Conservation (phyloP, 2,329 filamentous ascomycete species). For the Aspergillus persii region DNA sequence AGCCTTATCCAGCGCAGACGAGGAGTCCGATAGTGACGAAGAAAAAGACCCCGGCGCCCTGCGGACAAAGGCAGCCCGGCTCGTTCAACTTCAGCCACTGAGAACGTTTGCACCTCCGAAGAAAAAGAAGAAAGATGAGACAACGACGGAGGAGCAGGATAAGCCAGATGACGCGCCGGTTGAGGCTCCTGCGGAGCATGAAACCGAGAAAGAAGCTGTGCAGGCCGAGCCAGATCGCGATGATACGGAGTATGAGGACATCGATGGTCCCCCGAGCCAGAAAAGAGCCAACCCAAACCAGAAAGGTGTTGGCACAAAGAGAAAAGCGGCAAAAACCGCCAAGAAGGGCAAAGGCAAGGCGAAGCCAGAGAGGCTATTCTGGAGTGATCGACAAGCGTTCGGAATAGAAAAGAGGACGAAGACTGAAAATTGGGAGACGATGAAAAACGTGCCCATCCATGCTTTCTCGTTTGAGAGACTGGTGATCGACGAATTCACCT, state of each 20-base stretch:
- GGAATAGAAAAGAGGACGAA: conserved; percentile 13
- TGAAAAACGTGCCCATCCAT: conserved; percentile 50
- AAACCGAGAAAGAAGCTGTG: neutral
- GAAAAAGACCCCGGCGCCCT: conserved; percentile 16
- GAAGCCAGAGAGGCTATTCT: neutral
- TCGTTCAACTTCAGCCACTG: conserved; percentile 9
- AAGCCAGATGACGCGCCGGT: neutral
- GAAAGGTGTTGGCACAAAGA: no score
- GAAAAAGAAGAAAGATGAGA: neutral
- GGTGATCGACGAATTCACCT: conserved; percentile 65
- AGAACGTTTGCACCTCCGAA: neutral
- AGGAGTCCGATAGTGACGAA: conserved; percentile 12
- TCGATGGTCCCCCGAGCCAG: neutral
- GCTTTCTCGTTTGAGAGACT: conserved; percentile 61
- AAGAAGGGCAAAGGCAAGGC: conserved; percentile 2
- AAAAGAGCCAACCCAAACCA: conserved; percentile 9
- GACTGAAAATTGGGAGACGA: conserved; percentile 20
- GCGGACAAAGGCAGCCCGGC: conserved; percentile 9
- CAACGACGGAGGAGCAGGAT: neutral
- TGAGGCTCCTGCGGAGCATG: neutral
- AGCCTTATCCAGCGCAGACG: conserved; percentile 18
- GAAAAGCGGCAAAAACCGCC: neutral
- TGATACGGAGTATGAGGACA: conserved; percentile 11
- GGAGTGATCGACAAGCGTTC: conserved; percentile 24
- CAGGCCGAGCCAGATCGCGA: conserved; percentile 2